A percentile compares a stretch with the other conserved stretches of the same genome.
phyloP scores from a whole-genome alignment of 2,329 filamentous ascomycete genomes.

The Fusarium buxicola region DNA sequence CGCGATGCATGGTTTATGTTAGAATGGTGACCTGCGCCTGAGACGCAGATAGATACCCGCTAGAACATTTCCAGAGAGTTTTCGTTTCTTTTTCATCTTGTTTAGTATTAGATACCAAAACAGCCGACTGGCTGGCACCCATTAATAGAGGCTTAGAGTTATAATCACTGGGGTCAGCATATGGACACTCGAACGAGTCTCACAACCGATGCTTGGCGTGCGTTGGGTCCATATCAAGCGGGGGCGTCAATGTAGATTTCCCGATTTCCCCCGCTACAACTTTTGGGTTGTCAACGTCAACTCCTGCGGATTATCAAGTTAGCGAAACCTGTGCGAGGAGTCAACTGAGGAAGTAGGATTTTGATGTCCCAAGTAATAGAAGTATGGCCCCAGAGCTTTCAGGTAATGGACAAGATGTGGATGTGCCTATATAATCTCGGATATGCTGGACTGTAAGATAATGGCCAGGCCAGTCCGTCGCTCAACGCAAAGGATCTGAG shows the following conservation, averaged over 20 bases:
- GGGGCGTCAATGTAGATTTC: neutral
- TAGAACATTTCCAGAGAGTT: constrained; percentile 38
- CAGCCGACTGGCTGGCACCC: neutral
- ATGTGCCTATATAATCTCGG: neutral
- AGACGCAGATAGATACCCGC: constrained; percentile 40
- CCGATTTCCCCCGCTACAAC: neutral
- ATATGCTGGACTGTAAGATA: neutral
- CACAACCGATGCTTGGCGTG: neutral
- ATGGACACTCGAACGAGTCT: neutral
- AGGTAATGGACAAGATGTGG: neutral
- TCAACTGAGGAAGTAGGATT: neutral
- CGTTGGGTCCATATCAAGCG: neutral
- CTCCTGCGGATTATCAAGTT: neutral
- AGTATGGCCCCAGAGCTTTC: neutral
- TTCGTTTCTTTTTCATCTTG: constrained; percentile 24
- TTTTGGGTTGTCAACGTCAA: neutral
- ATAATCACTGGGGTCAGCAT: neutral
- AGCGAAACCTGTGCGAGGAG: neutral
- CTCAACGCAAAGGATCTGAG: neutral
- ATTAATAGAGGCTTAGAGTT: constrained; percentile 15
- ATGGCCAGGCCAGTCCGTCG: neutral
- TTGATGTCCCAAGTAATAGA: neutral
- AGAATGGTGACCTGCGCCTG: constrained; percentile 16
- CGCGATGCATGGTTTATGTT: constrained; percentile 30
- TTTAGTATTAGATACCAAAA: constrained; percentile 33